Evolutionary conservation across 441 rosid genomes (phyloP), one percentile per base, ranked within the genome.

Genomic region (Erodium texanum): DNA sequence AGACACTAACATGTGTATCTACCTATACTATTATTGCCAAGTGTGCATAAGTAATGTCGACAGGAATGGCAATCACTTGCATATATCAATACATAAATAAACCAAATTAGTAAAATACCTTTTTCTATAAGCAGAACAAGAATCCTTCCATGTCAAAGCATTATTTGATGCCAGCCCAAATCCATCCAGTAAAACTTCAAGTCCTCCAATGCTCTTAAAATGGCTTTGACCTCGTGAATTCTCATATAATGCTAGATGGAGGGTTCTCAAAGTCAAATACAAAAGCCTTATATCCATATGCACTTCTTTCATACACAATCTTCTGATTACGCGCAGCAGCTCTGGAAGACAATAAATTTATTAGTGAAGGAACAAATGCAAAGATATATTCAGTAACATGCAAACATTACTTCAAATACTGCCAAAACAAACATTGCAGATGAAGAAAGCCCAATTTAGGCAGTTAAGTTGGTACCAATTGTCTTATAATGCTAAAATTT

Each of bases 141-240:
- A 69, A 74, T 70, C 80, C 73, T 80, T 78, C 70, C 72, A 67
- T 34, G 81, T 74, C 62, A 76, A 73, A 36, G 76, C 70, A 70
- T 77, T 80, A 68, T 74, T 77, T 34, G 89, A 81, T 73, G 92
- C 85, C 72, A 87, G 80, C 23, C 87, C 96, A 68, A 83, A 80
- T 61, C 90, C 96, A 84, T 89, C 96, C 79, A 89, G 74, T 59
- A 89, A 78, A 74, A 84, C 96, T 78, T 89, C 96, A 81, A 89
- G 87, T 74, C 96, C 96, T 74, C 96, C 96, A 27, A 89, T 87
- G 77, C 92, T 87, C 83, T 85, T 89, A 74, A 89, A 89, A 82
- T 85, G 96, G 76, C 81, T 87, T 77, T 89, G 96, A 82, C 92
- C 96, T 24, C 92, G 86, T 62, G 87, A 80, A 78, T 89, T 89